Conservation (phyloP, 345 rosid genomes). For the Cardamine occulta region DNA sequence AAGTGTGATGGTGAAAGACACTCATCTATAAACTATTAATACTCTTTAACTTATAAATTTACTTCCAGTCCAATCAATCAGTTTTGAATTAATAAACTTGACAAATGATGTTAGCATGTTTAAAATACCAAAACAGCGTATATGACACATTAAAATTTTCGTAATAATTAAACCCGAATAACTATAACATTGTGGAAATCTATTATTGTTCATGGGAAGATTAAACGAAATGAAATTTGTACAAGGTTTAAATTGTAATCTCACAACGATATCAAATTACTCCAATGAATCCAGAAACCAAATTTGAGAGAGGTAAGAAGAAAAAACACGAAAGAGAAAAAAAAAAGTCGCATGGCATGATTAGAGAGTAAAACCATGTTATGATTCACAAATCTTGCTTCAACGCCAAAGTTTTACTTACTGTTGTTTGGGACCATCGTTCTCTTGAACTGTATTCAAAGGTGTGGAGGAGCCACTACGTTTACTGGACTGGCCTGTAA, state of each 20-base stretch:
- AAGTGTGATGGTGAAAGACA: constrained; percentile 19
- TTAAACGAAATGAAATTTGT: constrained; percentile 20
- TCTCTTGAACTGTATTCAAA: constrained; percentile 63
- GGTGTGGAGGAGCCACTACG: constrained; percentile 83
- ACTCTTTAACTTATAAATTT: constrained; percentile 5
- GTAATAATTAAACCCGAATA: neutral
- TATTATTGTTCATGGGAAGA: constrained; percentile 10
- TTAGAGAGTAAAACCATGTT: constrained; percentile 10
- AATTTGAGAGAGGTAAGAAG: neutral
- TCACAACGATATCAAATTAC: constrained; percentile 30
- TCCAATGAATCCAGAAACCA: constrained; percentile 28
- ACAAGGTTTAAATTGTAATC: constrained; percentile 6
- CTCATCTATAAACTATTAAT: neutral
- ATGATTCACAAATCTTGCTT: constrained; percentile 35
- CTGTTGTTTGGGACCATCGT: constrained; percentile 41
- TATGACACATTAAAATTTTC: neutral
- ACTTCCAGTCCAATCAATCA: constrained; percentile 27
- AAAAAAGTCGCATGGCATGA: constrained; percentile 5
- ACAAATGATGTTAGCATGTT: neutral
- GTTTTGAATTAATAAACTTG: neutral
- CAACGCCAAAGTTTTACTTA: constrained; percentile 38
- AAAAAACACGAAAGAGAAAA: constrained; percentile 1
- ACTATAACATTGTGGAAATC: neutral
- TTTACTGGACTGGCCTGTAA: constrained; percentile 78
- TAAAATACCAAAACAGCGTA: neutral